Base-by-base conservation (phyloP, 83 land plant genomes). In the Thuja plicata region DNA sequence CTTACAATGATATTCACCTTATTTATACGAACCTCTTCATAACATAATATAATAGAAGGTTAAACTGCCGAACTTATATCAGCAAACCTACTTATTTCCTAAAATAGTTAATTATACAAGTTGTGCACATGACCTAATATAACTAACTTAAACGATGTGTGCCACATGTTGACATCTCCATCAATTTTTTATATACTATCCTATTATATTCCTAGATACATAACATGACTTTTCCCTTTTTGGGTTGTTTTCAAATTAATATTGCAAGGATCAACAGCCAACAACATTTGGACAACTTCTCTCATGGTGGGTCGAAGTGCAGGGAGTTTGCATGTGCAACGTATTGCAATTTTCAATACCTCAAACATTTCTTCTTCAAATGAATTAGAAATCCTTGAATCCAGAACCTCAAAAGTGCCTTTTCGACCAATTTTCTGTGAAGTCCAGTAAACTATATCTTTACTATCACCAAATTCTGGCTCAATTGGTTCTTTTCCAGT, bases 271-370 rank as follows among this genome's bases (percentile, higher is more conserved):
- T 87, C 34, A 54, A 35, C 82, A 16, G 43, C 82, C 24, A 45
- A 45, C 30, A 94, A 92, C 96, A 94, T 94, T 40, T 95, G 91
- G 55, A 95, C 93, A 2, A 95, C 96, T 8, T 91, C 93, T 89
- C 92, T 89, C 95, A 95, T 95, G 37, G 89, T 73, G 0, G 96
- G 96, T 7, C 96, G 88, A 12, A 87, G 50, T 73, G 88, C 37
- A 2, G 95, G 95, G 54, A 89, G 91, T 88, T 90, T 95, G 40
- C 52, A 50, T 0, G 95, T 95, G 90, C 96, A 95, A 4, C 83
- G 89, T 11, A 91, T 32, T 8, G 93, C 96, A 62, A 95, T 54
- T 88, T 90, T 91, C 91, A 95, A 85, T 41, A 91, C 91, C 79
- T 91, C 89, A 16, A 92, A 73, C 95, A 93, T 91, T 77, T 89